Base-by-base conservation (phyloP, 1,284 basidiomycete genomes). In the Singerocomus rubriflavus region DNA sequence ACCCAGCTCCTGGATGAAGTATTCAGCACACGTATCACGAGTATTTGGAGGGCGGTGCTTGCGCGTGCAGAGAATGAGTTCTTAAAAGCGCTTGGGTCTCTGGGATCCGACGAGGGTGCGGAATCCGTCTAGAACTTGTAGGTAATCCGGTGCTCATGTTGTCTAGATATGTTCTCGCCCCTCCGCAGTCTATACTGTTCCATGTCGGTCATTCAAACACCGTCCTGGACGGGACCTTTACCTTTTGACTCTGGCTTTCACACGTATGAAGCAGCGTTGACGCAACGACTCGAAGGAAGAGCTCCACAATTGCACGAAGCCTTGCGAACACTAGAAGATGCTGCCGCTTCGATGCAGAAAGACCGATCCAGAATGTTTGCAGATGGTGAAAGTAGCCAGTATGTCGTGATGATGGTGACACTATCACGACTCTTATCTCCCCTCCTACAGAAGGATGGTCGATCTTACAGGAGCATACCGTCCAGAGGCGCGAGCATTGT, bases 301-400 rank as follows among this genome's bases (percentile, higher is more conserved):
- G 84, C 84, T 11, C 71, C 79, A 0, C 63, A 79, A 31, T 64
- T 90, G 32, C 75, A 87, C 49, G 70, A 73, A 17, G 73, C 85
- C n/a, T 59, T 90, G 50, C 67, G 65, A 6, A 72, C 69, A 2
- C 65, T 88, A 12, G 88, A 91, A 56, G 70, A 68, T 38, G 79
- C 78, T 56, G 80, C 82, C 12, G 62, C 70, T 46, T 68, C 71
- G 11, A 69, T 91, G 36, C 78, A 80, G 51, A 70, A 76, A 31
- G 87, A 90, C 61, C 65, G 88, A 30, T 56, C 65, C 1, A 70
- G 69, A 44, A 73, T 80, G 26, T 72, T 74, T 38, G 65, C 66
- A n/a, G 69, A 70, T 6, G 68, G 67, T 29, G 57, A 63, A 53
- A 50, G 38, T 32, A 55, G 51, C 54, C 48, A 40, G 64, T 68